A percentile compares a stretch with the other conserved stretches of the same genome.
Evolutionary conservation across 106 monocot species (phyloP).

Genomic region (Acorus gramineus): DNA sequence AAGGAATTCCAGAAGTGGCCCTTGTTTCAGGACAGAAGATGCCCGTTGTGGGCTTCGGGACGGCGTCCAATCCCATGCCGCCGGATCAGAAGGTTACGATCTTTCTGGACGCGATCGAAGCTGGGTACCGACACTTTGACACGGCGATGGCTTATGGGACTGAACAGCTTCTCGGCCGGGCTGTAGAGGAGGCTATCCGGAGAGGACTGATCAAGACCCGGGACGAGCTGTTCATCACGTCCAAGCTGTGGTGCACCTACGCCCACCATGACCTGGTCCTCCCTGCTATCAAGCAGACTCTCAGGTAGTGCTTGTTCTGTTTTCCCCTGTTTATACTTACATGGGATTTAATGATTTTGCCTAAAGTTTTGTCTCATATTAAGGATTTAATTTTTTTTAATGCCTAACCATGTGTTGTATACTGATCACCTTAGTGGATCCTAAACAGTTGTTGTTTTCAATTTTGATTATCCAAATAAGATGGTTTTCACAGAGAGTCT

Average conservation of each 20-base stretch:
- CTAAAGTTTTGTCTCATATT: too few species aligned
- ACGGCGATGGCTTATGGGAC: conserved; percentile 7
- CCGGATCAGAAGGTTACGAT: not conserved
- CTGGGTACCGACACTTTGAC: conserved; percentile 22
- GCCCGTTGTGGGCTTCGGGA: conserved; percentile 12
- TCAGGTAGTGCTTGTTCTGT: not conserved
- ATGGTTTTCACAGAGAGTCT: too few species aligned
- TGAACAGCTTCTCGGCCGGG: conserved; percentile 11
- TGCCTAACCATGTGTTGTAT: too few species aligned
- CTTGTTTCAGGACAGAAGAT: not conserved
- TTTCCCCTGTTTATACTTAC: too few species aligned
- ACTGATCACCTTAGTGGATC: too few species aligned
- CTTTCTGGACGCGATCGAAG: conserved; percentile 6
- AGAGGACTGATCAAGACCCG: conserved; percentile 3
- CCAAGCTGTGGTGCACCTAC: conserved; percentile 13
- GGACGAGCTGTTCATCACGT: conserved; percentile 17
- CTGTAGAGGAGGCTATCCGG: conserved; percentile 6
- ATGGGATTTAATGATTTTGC: too few species aligned
- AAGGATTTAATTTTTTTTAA: too few species aligned
- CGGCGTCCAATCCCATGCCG: not conserved
- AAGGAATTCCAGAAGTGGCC: too few species aligned
- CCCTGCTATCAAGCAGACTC: conserved; percentile 3
- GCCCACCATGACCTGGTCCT: conserved; percentile 2
- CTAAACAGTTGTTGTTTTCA: too few species aligned
- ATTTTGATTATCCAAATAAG: too few species aligned